Conservation (phyloP, 805 yeast genomes). For the Pichia kluyveri region DNA sequence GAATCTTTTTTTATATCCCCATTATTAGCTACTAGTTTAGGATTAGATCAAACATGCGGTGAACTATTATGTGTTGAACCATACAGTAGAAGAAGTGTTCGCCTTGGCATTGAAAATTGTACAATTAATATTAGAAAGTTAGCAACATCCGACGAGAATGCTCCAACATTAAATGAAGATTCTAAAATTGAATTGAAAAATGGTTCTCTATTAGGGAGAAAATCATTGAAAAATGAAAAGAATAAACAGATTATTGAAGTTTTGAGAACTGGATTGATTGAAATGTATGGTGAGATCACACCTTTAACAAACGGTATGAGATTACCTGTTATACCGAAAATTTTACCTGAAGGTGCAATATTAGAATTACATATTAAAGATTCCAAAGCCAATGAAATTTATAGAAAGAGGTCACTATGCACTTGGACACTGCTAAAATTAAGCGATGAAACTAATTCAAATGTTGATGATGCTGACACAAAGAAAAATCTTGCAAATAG, state of each 20-base stretch:
- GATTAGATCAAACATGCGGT: slow-evolving; percentile 42
- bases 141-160: slow-evolving; percentile 29
- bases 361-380: not conserved
- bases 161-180: not conserved
- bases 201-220: slow-evolving; percentile 10
- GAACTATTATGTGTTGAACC: slow-evolving; percentile 41
- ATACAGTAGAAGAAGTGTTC: slow-evolving; percentile 5
- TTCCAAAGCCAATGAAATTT: not conserved
- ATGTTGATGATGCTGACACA: too few species aligned
- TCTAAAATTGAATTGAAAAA: not conserved
- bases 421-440: not conserved
- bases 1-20: slow-evolving; percentile 7
- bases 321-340: slow-evolving; percentile 44
- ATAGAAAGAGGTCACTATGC: not conserved
- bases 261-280: slow-evolving; percentile 10
- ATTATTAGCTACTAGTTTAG: slow-evolving; percentile 44
- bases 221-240: slow-evolving; percentile 10
- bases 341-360: slow-evolving; percentile 41
- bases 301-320: slow-evolving; percentile 43
- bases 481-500: too few species aligned
- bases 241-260: slow-evolving; percentile 15
- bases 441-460: slow-evolving; percentile 20
- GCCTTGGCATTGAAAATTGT: slow-evolving; percentile 4
- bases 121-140: slow-evolving; percentile 40
- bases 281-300: not conserved